These are phyloP conservation scores for Abrus precatorius DNA, from an alignment of 306 rosid genomes.

Conservation along the genomic window DNA sequence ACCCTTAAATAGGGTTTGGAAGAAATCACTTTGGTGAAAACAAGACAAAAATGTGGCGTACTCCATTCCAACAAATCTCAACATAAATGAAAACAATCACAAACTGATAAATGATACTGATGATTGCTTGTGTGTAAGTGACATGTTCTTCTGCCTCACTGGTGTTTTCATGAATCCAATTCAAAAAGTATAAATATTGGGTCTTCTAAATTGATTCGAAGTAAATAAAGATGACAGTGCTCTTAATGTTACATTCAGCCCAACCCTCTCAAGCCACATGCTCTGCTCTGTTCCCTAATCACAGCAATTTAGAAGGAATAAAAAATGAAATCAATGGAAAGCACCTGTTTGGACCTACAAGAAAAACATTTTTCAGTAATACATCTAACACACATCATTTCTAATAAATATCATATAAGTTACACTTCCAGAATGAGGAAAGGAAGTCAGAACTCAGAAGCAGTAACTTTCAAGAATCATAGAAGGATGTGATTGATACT, in stretches of 20 bases:
- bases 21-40: constrained; percentile 7
- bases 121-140: constrained; percentile 11
- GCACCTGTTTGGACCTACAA: background rate
- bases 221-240: constrained; percentile 2
- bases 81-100: background rate
- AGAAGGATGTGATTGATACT: background rate
- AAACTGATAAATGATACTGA: constrained; percentile 4
- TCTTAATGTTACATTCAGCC: background rate
- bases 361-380: background rate
- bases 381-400: background rate
- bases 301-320: background rate
- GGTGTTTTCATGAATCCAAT: background rate
- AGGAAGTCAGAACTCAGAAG: background rate
- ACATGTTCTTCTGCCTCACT: constrained; percentile 19
- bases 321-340: background rate
- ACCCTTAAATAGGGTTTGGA: constrained; percentile 11
- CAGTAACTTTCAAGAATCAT: constrained; percentile 3
- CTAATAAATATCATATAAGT: background rate
- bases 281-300: background rate
- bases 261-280: constrained; percentile 17
- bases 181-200: constrained; percentile 19
- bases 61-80: background rate
- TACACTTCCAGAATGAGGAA: constrained; percentile 10
- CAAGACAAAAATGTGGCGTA: background rate
- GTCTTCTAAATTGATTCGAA: background rate